Evolutionary conservation across 2,329 filamentous ascomycete genomes (phyloP).

Genomic region (Triangularia verruculosa): DNA sequence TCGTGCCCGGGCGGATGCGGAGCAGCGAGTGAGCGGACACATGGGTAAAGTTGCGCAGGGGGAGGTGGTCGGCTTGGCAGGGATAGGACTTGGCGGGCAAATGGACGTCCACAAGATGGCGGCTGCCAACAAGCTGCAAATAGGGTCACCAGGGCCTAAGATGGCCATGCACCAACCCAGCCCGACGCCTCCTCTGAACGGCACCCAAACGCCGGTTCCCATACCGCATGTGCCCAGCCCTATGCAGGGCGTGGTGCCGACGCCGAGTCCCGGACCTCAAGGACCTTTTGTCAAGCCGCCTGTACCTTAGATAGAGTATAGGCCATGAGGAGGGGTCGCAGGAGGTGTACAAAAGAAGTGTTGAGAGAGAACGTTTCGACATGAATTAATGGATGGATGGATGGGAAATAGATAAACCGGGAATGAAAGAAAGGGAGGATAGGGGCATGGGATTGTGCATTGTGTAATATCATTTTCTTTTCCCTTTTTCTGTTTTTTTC

Average conservation of each 20-base stretch:
- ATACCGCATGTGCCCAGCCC: constrained; percentile 4
- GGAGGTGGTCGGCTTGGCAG: constrained; percentile 38
- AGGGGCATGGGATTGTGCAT: neutral
- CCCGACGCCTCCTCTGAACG: constrained; percentile 18
- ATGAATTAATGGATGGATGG: neutral
- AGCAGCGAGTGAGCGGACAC: constrained; percentile 38
- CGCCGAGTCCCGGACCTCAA: neutral
- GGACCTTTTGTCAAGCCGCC: neutral
- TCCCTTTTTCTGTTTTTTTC: neutral
- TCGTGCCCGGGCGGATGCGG: constrained; percentile 42
- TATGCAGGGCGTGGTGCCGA: neutral
- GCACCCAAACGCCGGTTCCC: constrained; percentile 3
- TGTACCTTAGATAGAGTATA: too few relatives aligned
- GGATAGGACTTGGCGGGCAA: constrained; percentile 36
- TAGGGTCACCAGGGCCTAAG: constrained; percentile 25
- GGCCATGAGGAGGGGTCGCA: neutral
- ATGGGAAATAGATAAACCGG: neutral
- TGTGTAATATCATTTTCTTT: neutral
- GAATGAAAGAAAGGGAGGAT: neutral
- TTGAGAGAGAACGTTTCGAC: neutral
- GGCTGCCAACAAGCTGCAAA: constrained; percentile 37
- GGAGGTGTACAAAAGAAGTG: neutral
- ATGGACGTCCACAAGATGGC: constrained; percentile 37
- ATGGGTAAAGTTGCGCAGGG: constrained; percentile 48
- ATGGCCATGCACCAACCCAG: constrained; percentile 17